A percentile compares a stretch with the other conserved stretches of the same genome.
Conservation (phyloP, 169 alveolate species). For the Plasmodium vivax region DNA sequence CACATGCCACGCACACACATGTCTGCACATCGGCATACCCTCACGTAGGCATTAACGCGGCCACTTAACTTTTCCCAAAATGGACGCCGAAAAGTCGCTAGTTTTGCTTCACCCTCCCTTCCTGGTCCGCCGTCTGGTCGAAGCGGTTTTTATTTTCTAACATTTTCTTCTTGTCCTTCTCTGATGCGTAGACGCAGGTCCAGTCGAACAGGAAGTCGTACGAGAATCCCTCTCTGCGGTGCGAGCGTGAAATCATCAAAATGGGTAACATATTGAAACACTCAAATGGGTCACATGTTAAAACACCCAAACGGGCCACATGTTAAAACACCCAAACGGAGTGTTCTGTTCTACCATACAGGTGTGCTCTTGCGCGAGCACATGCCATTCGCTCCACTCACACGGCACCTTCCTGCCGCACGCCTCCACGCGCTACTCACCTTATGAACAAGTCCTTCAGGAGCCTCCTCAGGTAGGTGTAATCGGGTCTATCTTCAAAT, state of each 20-base stretch:
- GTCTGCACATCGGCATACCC: not conserved
- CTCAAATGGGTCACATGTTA: not conserved
- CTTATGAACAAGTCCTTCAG: slow-evolving; percentile 95
- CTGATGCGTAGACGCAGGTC: slow-evolving; percentile 91
- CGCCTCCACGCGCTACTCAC: slow-evolving; percentile 47
- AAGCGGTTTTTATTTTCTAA: slow-evolving; percentile 75
- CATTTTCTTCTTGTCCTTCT: slow-evolving; percentile 75
- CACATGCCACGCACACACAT: not conserved
- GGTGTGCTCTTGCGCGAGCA: not conserved
- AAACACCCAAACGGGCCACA: not conserved
- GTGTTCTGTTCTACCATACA: not conserved
- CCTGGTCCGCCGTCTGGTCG: slow-evolving; percentile 75
- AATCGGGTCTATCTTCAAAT: slow-evolving; percentile 97
- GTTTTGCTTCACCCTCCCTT: slow-evolving; percentile 76
- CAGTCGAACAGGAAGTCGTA: slow-evolving; percentile 97
- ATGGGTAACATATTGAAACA: too few species aligned
- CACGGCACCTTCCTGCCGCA: not conserved
- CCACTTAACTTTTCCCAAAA: not conserved
- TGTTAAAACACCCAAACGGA: not conserved
- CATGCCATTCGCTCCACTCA: not conserved
- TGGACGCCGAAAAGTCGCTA: not conserved
- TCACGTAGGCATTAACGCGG: not conserved
- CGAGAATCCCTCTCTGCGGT: slow-evolving; percentile 91
- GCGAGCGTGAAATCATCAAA: not conserved
- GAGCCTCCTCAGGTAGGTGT: slow-evolving; percentile 94